phyloP scores from a whole-genome alignment of 306 rosid species.

The Castanea crenata region DNA sequence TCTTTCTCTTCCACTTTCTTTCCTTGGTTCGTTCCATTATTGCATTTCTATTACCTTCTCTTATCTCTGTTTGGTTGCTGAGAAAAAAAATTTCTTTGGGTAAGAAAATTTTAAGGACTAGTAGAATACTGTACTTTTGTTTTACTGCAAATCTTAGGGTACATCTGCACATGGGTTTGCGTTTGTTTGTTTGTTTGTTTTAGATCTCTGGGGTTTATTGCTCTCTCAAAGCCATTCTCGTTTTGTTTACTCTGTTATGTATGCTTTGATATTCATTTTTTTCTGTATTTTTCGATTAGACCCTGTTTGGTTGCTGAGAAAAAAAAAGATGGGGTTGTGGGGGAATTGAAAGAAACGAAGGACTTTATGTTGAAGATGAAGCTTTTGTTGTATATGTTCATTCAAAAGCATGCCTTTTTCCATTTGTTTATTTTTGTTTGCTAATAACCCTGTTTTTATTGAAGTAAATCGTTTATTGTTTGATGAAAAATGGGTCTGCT shows the following conservation, averaged over 20 bases:
- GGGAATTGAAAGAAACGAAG: neutral
- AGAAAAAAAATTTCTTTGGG: neutral
- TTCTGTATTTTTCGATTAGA: neutral
- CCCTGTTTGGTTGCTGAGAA: neutral
- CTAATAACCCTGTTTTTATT: neutral
- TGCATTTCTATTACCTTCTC: neutral
- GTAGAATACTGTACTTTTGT: neutral
- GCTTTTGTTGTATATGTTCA: neutral
- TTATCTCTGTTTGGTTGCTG: constrained; percentile 1
- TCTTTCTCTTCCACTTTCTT: neutral
- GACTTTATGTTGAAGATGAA: neutral
- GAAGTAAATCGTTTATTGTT: neutral
- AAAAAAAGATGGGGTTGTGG: neutral
- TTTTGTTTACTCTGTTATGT: neutral
- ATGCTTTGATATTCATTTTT: neutral
- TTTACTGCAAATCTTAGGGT: neutral
- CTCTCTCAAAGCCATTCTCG: neutral
- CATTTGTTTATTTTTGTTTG: neutral
- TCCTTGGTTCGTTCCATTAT: neutral
- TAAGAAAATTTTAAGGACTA: neutral
- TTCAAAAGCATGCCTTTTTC: neutral
- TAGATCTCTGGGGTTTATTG: neutral
- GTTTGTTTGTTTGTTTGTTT: neutral
- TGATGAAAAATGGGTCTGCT: neutral
- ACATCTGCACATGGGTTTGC: neutral